Evolutionary conservation across 305 asterid species (phyloP), one percentile per base, ranked within the genome.

Genomic region (Solanum chacoense): DNA sequence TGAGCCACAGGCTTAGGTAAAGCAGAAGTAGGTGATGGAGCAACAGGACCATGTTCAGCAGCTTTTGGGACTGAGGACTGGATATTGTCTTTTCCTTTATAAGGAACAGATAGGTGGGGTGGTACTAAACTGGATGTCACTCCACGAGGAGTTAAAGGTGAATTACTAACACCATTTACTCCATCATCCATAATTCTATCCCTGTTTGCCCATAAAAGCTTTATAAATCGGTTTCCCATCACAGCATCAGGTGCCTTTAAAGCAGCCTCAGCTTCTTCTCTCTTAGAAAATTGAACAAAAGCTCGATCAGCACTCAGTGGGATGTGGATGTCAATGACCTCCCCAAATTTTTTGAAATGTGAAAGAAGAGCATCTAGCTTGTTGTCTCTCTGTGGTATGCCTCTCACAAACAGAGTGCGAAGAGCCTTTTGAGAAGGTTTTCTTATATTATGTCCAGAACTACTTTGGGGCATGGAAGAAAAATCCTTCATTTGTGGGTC

Each of bases 251-350:
- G 99, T 76, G 99, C 96, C 92, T 87, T 93, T 77, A 96, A 32
- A n/a, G 99, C 99, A 8, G 96, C 94, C 90, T 95, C 98, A 63
- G 99, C 99, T 91, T 98, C 99, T 94, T 95, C 98, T 90, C 95
- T 95, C 91, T 93, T 95, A 2, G 95, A 93, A 91, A 96, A 96
- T 85, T 98, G 99, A 91, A 98, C 96, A 94, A 96, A 98, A 40
- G 99, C 99, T 89, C 93, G 91, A 75, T 94, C 98, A 87, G 90
- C 89, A 87, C 93, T 92, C 76, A 89, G 88, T 69, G 99, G 99
- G 88, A 94, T 96, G 90, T 96, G 92, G 85, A 98, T 94, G 90
- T 95, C 96, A 89, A 95, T 88, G 10, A 98, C 95, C 92, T 94
- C 95, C 65, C 99, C 99, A 92, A 98, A 98, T 92, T 95, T 98